These are phyloP conservation scores for Iris pallida DNA, from an alignment of 116 monocot species.

Conservation along the genomic window DNA sequence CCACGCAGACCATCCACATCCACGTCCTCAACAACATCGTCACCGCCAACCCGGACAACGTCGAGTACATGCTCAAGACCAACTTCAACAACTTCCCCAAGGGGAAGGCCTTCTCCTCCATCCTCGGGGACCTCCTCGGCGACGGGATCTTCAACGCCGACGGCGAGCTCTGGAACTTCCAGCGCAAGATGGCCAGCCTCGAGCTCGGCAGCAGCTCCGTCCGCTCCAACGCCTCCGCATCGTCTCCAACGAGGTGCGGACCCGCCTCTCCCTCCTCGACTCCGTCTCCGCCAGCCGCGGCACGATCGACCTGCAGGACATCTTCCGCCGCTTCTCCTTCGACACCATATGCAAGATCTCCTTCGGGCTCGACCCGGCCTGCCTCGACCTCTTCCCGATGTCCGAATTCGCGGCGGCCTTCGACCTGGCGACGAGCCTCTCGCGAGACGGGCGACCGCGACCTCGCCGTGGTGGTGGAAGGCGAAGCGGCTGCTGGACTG, in stretches of 20 bases:
- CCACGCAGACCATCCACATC: slow-evolving; percentile 56
- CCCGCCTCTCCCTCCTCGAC: slow-evolving; percentile 48
- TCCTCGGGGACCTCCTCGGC: slow-evolving; percentile 76
- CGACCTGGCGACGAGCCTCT: slow-evolving; percentile 18
- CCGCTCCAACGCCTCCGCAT: slow-evolving; percentile 39
- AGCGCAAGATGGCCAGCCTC: slow-evolving; percentile 44
- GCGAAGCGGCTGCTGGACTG: slow-evolving; percentile 24
- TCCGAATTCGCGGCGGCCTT: slow-evolving; percentile 19
- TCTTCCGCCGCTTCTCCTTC: slow-evolving; percentile 31
- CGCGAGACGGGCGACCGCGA: background rate
- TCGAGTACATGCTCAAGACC: slow-evolving; percentile 59
- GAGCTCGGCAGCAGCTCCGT: slow-evolving; percentile 40
- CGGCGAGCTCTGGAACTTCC: slow-evolving; percentile 55
- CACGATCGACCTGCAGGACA: slow-evolving; percentile 41
- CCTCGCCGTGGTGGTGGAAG: slow-evolving; percentile 16
- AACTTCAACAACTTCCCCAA: slow-evolving; percentile 67
- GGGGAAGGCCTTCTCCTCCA: slow-evolving; percentile 57
- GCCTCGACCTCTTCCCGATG: slow-evolving; percentile 14
- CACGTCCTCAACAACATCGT: slow-evolving; percentile 59
- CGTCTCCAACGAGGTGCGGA: slow-evolving; percentile 33
- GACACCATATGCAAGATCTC: slow-evolving; percentile 43
- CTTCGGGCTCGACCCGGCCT: slow-evolving; percentile 32
- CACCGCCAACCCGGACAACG: slow-evolving; percentile 59
- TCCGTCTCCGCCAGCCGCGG: background rate
- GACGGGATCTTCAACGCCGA: slow-evolving; percentile 69